A percentile compares a stretch with the other conserved stretches of the same genome.
phyloP scores from a whole-genome alignment of 768 basidiomycete genomes.

The Boletellus emodensis region DNA sequence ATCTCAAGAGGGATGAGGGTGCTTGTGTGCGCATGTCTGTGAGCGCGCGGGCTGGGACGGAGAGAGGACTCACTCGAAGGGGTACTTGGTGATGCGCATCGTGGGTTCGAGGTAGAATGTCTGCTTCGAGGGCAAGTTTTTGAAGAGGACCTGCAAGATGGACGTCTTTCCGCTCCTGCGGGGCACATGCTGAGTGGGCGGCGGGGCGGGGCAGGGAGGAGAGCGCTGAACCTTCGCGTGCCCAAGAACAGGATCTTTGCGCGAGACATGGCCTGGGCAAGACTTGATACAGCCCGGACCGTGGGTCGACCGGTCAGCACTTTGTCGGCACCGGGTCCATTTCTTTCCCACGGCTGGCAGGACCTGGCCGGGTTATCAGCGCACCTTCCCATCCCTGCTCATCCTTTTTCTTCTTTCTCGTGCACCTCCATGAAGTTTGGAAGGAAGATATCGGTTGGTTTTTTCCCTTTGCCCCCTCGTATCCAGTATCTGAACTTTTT shows the following conservation, averaged over 20 bases:
- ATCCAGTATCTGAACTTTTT: not conserved
- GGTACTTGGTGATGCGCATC: conserved; percentile 66
- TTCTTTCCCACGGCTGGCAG: conserved; percentile 11
- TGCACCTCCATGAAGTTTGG: conserved; percentile 68
- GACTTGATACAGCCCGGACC: no score
- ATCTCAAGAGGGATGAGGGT: conserved; percentile 90
- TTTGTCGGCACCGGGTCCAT: no score
- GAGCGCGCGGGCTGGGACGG: not conserved
- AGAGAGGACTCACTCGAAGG: conserved; percentile 66
- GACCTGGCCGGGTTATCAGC: not conserved
- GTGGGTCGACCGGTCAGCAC: no score
- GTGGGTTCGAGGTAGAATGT: conserved; percentile 90
- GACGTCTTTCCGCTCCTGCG: conserved; percentile 88
- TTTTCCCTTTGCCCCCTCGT: not conserved
- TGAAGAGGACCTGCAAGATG: conserved; percentile 89
- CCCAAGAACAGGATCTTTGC: conserved; percentile 74
- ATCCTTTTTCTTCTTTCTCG: not conserved
- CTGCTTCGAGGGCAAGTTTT: conserved; percentile 75
- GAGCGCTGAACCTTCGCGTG: conserved; percentile 50
- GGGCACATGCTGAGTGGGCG: conserved; percentile 1
- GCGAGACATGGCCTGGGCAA: conserved; percentile 22
- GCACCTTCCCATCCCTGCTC: not conserved
- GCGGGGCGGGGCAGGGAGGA: not conserved
- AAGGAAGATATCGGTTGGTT: conserved; percentile 63
- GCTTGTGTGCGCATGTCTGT: conserved; percentile 38